Evolutionary conservation across 2,329 filamentous ascomycete species (phyloP), one percentile per base, ranked within the genome.

Genomic region (Rutstroemia sydowiana): DNA sequence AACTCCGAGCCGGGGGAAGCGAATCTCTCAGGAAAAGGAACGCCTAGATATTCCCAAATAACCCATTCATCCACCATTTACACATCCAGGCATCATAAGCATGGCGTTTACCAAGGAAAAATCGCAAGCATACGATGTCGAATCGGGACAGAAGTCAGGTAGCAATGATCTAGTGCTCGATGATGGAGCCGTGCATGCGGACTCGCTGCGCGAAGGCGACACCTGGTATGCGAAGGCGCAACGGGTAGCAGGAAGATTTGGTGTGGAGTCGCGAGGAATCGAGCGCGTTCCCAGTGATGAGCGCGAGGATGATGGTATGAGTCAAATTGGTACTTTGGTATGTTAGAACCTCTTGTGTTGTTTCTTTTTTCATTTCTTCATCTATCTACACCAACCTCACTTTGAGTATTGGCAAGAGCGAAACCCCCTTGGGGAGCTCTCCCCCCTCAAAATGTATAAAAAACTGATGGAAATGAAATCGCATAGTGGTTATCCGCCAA

Each of bases 231-330:
- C 79, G 16, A 79, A 73, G 62, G 57, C 82, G 0, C 83, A 85
- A 66, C 75, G 80, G 28, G 61, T 87, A 13, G 84, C 82, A 0
- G 81, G 77, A 40, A 81, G 75, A 60, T 74, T 85, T 56, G 78
- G 82, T 39, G 78, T 90, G 50, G 86, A 91, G 69, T 81, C 87
- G 69, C 73, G 85, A 63, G 86, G 86, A 49, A 87, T 90, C 54
- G 85, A 90, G 69, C 76, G 85, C 44, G 85, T 89, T 31, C 85
- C 84, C 0, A 78, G 80, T 49, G 73, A 84, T 61, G 85, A 89
- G 70, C 73, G 84, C 59, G 82, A 76, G 5, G 82, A 87, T 66
- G 77, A 71, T 32, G 80, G 78, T 21, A 75, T 85, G 66, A 71
- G 77, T 61, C 85, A 87, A 60, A 77, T 87, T 56, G 80, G 81